Base-by-base conservation (phyloP, 164 flowering plant genomes). In the Houttuynia cordata region DNA sequence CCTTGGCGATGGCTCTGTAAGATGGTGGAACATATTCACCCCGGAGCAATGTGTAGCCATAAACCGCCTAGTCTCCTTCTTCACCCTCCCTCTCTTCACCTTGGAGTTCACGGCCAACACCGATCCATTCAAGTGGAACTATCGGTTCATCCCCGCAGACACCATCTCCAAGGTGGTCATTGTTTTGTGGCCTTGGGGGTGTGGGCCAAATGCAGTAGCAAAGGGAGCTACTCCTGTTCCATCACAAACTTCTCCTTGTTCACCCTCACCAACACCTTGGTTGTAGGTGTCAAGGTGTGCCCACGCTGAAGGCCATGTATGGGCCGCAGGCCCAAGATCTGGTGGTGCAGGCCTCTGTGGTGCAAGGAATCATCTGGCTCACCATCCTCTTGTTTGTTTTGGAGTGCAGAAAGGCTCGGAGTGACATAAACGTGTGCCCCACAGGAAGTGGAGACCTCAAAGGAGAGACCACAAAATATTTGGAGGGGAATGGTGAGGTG, bases 211-310 rank as follows among this genome's bases (percentile, higher is more conserved):
- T 79, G 73, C 30, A 76, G 82, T 42, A 68, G 73, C 63, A 82
- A 83, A 51, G 96, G 85, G 15, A 80, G 79, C 65, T 82, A 71
- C 45, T 49, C 76, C 50, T 88, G 92, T 89, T 77, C 79, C 13
- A 83, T 88, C 18, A 88, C 91, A 10, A 77, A 77, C 70, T 88
- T 79, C 75, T 88, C 89, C 37, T 63, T 85, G 57, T 71, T 77
- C 2, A 82, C 86, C 34, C 64, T 88, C 18, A 88, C 87, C 0
- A 88, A 80, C 50, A 56, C 87, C 21, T 71, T 88, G 7, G 85
- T 85, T 8, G 79, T 88, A 0, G 96, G 96, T 3, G 87, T 8
- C 78, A 85, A 0, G 96, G 96, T 3, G 87, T 85, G 54, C 96
- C 96, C 1, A 24, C 85, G 30, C n/a, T 82, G 52, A 74, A 64